Conservation (phyloP, 495 filamentous ascomycete species). For the Xylaria cubensis region DNA sequence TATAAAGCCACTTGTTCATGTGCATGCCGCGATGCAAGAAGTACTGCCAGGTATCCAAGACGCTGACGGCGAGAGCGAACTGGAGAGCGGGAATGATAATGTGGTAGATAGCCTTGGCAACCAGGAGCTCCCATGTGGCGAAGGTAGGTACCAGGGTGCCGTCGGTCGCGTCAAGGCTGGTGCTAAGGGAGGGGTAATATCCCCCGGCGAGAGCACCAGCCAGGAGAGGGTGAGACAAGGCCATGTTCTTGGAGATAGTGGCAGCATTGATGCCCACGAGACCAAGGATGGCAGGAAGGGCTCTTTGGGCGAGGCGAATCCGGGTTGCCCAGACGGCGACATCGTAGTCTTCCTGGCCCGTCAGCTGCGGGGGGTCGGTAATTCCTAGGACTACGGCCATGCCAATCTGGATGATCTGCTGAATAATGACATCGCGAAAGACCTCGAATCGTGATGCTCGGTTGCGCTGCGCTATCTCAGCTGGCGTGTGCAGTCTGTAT, state of each 20-base stretch:
- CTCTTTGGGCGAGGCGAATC: conserved; percentile 72
- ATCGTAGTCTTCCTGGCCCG: conserved; percentile 81
- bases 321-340: conserved; percentile 81
- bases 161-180: conserved; percentile 51
- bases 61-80: conserved; percentile 70
- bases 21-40: conserved; percentile 96
- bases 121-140: conserved; percentile 76
- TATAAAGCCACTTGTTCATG: conserved; percentile 94
- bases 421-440: conserved; percentile 82
- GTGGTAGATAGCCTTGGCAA: conserved; percentile 81
- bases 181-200: conserved; percentile 66
- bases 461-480: conserved; percentile 85
- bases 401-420: conserved; percentile 85
- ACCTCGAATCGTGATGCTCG: conserved; percentile 83
- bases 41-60: conserved; percentile 97
- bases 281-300: conserved; percentile 64
- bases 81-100: conserved; percentile 76
- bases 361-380: conserved; percentile 68
- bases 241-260: conserved; percentile 61
- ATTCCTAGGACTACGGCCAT: conserved; percentile 66
- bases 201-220: conserved; percentile 76
- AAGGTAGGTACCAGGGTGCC: conserved; percentile 57
- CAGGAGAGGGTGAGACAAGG: conserved; percentile 64
- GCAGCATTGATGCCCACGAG: conserved; percentile 64
- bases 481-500: conserved; percentile 91